Base-by-base conservation (phyloP, 148 eudicot genomes). In the Rhododendron mucronatum region DNA sequence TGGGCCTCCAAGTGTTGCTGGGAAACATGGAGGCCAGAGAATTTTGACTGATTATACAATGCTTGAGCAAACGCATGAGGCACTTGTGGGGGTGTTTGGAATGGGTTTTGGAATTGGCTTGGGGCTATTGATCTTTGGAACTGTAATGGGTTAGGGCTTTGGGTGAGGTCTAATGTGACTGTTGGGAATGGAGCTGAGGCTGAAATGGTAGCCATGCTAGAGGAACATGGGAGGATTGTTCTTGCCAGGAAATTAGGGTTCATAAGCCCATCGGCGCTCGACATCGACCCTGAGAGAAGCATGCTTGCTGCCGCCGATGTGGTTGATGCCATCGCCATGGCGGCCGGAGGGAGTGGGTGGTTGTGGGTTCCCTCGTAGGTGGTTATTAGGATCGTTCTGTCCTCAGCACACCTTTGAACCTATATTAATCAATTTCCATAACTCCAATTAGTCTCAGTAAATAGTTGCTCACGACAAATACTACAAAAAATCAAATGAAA, bases 361-460 rank as follows among this genome's bases (percentile, higher is more conserved):
- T 93, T 95, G 89, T 97, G 99, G 74, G 84, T 95, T 3, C 99
- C 99, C 78, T 97, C 99, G 41, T 97, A 97, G 3, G 98, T 95
- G 47, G 99, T 97, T 73, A 93, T 94, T 39, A 97, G 82, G 57
- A 97, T 94, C 47, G 98, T 84, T 23, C 91, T 86, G 57, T 97
- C 99, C 53, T 97, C 98, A 0, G 95, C 98, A 89, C 99, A 97
- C 77, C 99, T 94, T 92, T 97, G 99, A 69, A 97, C 99, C 98
- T 96, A 82, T 96, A 82, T 78, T 7, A 83, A 84, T 50, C 61
- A 71, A 71, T 26, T 67, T 37, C 44, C 55, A 85, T 20, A n/a
- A 23, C 33, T 37, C 48, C 35, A 33, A 37, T 82, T 82, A 81
- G 61, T 79, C 33, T 78, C 48, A 11, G 30, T 3, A 16, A 55